These are phyloP conservation scores for Bipolaris oryzae DNA, from an alignment of 2,329 filamentous ascomycete species.

Conservation along the genomic window DNA sequence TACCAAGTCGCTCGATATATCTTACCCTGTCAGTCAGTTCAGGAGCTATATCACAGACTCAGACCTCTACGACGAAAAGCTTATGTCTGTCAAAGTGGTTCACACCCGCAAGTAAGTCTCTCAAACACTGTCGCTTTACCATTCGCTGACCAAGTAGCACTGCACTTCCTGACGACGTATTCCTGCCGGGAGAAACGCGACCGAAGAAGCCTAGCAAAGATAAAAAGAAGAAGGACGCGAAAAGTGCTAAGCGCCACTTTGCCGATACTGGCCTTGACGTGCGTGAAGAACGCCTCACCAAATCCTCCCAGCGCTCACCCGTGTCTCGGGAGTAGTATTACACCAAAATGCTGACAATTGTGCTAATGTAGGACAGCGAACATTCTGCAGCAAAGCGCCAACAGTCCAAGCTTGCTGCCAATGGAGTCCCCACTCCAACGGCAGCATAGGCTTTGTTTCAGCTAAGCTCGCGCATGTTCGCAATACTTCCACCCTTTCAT, in stretches of 20 bases:
- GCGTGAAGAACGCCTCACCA: conserved; percentile 41
- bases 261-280: conserved; percentile 55
- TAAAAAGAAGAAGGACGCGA: conserved; percentile 42
- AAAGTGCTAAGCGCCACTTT: conserved; percentile 51
- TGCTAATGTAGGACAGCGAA: conserved; percentile 48
- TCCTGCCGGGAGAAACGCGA: conserved; percentile 72
- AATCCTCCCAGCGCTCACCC: conserved; percentile 24
- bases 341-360: conserved; percentile 39
- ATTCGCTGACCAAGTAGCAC: conserved; percentile 62
- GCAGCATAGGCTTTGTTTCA: conserved; percentile 37
- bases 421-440: conserved; percentile 38
- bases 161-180: conserved; percentile 88
- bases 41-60: conserved; percentile 79
- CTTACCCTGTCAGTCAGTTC: conserved; percentile 83
- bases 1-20: conserved; percentile 75
- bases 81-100: conserved; percentile 79
- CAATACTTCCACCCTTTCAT: conserved; percentile 21
- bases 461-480: conserved; percentile 42
- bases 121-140: neutral
- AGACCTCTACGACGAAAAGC: conserved; percentile 74
- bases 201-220: conserved; percentile 54
- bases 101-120: conserved; percentile 80
- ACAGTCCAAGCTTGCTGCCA: conserved; percentile 36
- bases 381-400: conserved; percentile 42
- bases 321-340: conserved; percentile 28